A percentile compares a stretch with the other conserved stretches of the same genome.
These are phyloP conservation scores for Paspalum notatum DNA, from an alignment of 176 grass and related monocot genomes.

Conservation along the genomic window DNA sequence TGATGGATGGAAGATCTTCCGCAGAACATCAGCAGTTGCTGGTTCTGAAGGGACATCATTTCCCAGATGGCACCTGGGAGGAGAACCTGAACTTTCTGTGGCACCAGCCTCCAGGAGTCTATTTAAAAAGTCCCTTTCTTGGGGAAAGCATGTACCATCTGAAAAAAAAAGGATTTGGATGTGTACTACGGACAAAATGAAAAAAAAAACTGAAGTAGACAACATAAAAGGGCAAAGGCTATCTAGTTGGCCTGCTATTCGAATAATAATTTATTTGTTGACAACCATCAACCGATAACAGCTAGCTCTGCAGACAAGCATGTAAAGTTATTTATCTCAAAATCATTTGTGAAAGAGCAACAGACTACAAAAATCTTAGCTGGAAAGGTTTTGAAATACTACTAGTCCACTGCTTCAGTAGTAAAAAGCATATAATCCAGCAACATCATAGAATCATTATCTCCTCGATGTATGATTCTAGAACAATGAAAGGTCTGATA, in stretches of 20 bases:
- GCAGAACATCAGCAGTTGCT: constrained; percentile 50
- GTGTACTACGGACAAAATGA: not conserved
- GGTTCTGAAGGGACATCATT: constrained; percentile 38
- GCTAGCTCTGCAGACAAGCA: not conserved
- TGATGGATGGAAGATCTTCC: constrained; percentile 48
- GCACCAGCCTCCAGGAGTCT: constrained; percentile 68
- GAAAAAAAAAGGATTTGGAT: constrained; percentile 32
- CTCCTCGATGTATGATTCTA: constrained; percentile 18
- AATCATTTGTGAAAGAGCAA: not conserved
- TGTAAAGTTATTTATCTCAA: not conserved
- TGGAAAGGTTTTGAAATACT: constrained; percentile 8
- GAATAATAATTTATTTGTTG: constrained; percentile 1
- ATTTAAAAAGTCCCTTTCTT: constrained; percentile 59
- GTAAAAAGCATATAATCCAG: not conserved
- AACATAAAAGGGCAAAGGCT: constrained; percentile 10
- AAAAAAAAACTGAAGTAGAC: not conserved
- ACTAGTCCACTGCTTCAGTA: not conserved
- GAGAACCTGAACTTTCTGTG: constrained; percentile 62
- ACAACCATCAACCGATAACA: not conserved
- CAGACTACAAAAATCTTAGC: constrained; percentile 1
- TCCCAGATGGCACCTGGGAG: constrained; percentile 49
- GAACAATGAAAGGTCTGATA: constrained; percentile 14
- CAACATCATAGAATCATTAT: constrained; percentile 21
- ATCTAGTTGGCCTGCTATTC: not conserved
- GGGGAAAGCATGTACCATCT: constrained; percentile 59